Percentiles rank a stretch among this genome's conserved stretches.
These are phyloP conservation scores for Moringa oleifera DNA, from an alignment of 345 rosid genomes.

Conservation along the genomic window DNA sequence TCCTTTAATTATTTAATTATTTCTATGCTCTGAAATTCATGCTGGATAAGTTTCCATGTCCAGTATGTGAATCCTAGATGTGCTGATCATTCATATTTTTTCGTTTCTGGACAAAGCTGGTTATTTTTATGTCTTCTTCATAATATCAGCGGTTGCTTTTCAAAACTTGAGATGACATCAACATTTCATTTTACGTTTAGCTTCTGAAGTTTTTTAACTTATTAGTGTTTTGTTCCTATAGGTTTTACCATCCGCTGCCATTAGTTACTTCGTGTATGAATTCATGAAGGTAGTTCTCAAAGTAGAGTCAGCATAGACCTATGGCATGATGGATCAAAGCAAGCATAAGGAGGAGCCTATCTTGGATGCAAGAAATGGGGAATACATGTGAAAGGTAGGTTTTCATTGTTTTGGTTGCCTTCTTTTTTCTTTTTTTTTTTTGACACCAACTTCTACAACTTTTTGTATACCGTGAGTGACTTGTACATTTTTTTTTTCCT, in stretches of 20 bases:
- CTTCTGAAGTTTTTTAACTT: background rate
- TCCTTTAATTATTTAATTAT: no score
- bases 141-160: background rate
- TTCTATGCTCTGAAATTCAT: no score
- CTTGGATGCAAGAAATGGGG: no score
- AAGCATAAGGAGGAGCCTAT: no score
- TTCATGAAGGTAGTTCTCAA: slow-evolving; percentile 86
- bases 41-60: no score
- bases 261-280: slow-evolving; percentile 80
- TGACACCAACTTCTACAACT: no score
- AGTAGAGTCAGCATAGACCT: slow-evolving; percentile 49
- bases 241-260: slow-evolving; percentile 92
- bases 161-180: background rate
- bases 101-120: background rate
- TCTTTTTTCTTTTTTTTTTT: no score
- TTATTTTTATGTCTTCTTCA: no score
- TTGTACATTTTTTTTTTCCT: background rate
- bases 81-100: background rate
- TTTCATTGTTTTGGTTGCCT: background rate
- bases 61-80: background rate
- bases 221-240: slow-evolving; percentile 18
- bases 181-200: background rate
- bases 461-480: no score
- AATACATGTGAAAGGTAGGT: background rate
- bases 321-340: no score